Conservation (phyloP, 1,284 basidiomycete species). For the Ustilago crameri region DNA sequence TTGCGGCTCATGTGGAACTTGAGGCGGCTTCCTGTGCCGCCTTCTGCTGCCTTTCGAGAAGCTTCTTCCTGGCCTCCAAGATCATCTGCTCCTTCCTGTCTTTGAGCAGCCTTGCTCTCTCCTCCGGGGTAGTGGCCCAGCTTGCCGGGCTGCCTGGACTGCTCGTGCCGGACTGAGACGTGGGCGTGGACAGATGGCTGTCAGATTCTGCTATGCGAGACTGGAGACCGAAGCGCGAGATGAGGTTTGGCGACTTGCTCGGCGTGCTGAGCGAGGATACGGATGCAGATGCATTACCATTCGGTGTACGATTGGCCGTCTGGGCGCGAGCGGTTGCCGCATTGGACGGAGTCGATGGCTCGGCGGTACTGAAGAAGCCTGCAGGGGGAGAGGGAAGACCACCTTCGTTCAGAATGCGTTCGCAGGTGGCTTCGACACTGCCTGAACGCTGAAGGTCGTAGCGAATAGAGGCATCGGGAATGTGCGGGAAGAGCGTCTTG, state of each 20-base stretch:
- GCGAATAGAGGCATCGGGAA: slow-evolving; percentile 59
- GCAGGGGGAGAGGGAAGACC: slow-evolving; percentile 53
- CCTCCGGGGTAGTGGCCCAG: slow-evolving; percentile 47
- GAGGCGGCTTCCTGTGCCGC: slow-evolving; percentile 7
- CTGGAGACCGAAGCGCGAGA: slow-evolving; percentile 52
- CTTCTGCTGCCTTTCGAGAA: slow-evolving; percentile 31
- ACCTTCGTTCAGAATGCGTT: slow-evolving; percentile 60
- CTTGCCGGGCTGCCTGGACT: slow-evolving; percentile 33
- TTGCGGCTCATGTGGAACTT: background rate
- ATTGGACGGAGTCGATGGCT: slow-evolving; percentile 21
- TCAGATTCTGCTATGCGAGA: slow-evolving; percentile 17
- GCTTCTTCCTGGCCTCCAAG: slow-evolving; percentile 42
- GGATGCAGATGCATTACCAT: slow-evolving; percentile 13
- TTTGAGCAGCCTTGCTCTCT: slow-evolving; percentile 40
- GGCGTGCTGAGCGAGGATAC: slow-evolving; percentile 20
- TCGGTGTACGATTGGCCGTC: slow-evolving; percentile 22
- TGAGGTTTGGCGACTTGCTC: slow-evolving; percentile 41
- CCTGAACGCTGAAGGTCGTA: slow-evolving; percentile 59
- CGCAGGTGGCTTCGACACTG: slow-evolving; percentile 59
- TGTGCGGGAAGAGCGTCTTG: slow-evolving; percentile 61
- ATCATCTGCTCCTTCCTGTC: slow-evolving; percentile 57
- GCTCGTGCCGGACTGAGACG: slow-evolving; percentile 16
- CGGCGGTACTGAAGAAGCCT: slow-evolving; percentile 46
- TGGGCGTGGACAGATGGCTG: slow-evolving; percentile 13
- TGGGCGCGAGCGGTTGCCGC: slow-evolving; percentile 21